Conservation (phyloP, 192 early-diverging fungal genomes). For the Coemansia sp. region DNA sequence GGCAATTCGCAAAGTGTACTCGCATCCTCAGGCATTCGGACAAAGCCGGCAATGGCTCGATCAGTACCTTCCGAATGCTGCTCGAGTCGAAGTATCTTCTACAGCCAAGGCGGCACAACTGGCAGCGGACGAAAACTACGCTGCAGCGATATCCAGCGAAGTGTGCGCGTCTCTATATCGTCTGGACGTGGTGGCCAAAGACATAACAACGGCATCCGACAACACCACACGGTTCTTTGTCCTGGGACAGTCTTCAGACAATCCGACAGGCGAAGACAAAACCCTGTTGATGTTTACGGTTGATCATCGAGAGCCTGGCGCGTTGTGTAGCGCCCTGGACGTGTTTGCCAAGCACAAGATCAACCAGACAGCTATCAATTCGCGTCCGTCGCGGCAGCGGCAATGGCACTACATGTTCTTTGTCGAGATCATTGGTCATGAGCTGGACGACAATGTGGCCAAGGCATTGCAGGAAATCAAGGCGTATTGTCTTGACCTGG, state of each 20-base stretch:
- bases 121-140: conserved; percentile 68
- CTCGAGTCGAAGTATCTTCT: conserved; percentile 71
- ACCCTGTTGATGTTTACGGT: conserved; percentile 87
- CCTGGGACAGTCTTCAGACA: conserved; percentile 65
- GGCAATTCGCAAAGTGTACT: conserved; percentile 57
- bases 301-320: conserved; percentile 83
- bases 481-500: conserved; percentile 68
- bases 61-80: conserved; percentile 67
- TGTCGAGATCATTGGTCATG: conserved; percentile 85
- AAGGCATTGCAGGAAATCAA: conserved; percentile 69
- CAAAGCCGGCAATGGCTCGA: conserved; percentile 77
- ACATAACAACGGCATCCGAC: conserved; percentile 77
- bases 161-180: conserved; percentile 78
- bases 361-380: conserved; percentile 90
- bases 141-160: conserved; percentile 79
- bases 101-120: conserved; percentile 88
- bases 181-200: conserved; percentile 68
- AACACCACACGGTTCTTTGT: conserved; percentile 96
- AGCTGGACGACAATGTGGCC: conserved; percentile 62
- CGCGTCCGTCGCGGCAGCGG: conserved; percentile 72
- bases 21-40: conserved; percentile 63
- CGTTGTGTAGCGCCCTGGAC: conserved; percentile 78
- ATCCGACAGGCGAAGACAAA: conserved; percentile 69
- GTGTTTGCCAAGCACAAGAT: conserved; percentile 78
- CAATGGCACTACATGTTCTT: conserved; percentile 96